Base-by-base conservation (phyloP, 2,329 filamentous ascomycete genomes). In the Fusarium decemcellulare region DNA sequence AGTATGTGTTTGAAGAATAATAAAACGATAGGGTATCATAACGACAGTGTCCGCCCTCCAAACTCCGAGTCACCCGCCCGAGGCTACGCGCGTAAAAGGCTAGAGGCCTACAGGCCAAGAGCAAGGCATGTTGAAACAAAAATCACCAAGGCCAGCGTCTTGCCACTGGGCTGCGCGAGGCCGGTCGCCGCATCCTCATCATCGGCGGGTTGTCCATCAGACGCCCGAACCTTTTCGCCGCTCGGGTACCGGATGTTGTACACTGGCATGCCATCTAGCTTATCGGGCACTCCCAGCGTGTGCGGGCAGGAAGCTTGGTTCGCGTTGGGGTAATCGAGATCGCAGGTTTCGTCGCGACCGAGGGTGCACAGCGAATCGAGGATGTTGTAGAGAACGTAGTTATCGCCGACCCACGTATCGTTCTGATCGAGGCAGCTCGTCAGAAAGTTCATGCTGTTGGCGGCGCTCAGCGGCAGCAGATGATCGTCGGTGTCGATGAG, bases 391-490 rank as follows among this genome's bases (percentile, higher is more conserved):
- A 86, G 74, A 1, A 80, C 78, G 71, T 84, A 81, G 74, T 88
- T 84, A 5, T 81, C 61, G 23, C 78, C 83, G 11, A 87, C 83
- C 84, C 84, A 88, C 67, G 79, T 83, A 59, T 74, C 68, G 5
- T 77, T 65, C 34, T 77, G 72, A 39, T 72, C 79, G 37, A 85
- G 76, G 65, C 85, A 87, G 67, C 77, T 81, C 11, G 77, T 77
- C n/a, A 87, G 74, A 58, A 81, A 88, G 72, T 87, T 85, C 81
- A 87, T 86, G 79, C 82, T 84, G 75, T 86, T 87, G 61, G 84
- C 74, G 1, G 85, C 86, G 72, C 82, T 81, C 59, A 85, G 78
- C 0, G 83, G 81, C 18, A 85, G 69, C 63, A 75, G 80, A 58
- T 74, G 67, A 51, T 75, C 77, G 30, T 80, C 71, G 10, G 84